phyloP scores from a whole-genome alignment of 2,329 filamentous ascomycete genomes.

The Alternaria atra region DNA sequence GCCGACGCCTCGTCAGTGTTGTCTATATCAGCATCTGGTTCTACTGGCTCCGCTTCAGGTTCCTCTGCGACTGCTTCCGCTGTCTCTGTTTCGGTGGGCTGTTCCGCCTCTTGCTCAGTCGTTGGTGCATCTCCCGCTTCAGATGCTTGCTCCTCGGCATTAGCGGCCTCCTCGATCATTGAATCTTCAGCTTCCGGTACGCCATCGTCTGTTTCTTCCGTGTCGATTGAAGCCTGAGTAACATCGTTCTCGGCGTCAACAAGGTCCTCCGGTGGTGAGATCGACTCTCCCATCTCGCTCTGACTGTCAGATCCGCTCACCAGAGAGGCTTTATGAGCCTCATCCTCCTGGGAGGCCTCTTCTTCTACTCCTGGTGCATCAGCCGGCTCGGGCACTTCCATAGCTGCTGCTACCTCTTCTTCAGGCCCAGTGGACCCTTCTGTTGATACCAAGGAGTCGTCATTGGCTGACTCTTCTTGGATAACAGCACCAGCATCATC shows the following conservation, averaged over 20 bases:
- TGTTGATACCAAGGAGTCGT: constrained; percentile 6
- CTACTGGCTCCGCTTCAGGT: neutral
- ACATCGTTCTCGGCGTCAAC: constrained; percentile 4
- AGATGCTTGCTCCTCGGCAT: neutral
- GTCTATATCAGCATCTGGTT: neutral
- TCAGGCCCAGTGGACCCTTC: constrained; percentile 7
- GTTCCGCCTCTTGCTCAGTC: neutral
- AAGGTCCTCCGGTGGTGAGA: neutral
- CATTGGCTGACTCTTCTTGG: neutral
- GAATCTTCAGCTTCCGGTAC: constrained; percentile 2
- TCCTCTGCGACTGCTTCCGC: constrained; percentile 3
- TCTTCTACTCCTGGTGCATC: constrained; percentile 5
- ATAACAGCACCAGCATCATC: neutral
- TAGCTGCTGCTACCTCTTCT: constrained; percentile 7
- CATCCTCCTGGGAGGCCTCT: neutral
- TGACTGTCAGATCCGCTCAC: constrained; percentile 3
- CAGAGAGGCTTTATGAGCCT: constrained; percentile 1
- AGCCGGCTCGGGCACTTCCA: constrained; percentile 6
- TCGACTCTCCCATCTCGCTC: neutral
- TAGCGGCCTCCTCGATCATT: constrained; percentile 1
- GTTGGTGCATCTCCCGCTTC: constrained; percentile 1
- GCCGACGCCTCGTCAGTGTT: neutral
- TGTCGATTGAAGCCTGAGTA: neutral
- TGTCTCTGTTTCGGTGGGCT: constrained; percentile 7
- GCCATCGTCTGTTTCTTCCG: neutral